Percentiles rank a stretch among this genome's conserved stretches.
Conservation (phyloP, 192 early-diverging fungal genomes). For the Entophlyctis luteolus region DNA sequence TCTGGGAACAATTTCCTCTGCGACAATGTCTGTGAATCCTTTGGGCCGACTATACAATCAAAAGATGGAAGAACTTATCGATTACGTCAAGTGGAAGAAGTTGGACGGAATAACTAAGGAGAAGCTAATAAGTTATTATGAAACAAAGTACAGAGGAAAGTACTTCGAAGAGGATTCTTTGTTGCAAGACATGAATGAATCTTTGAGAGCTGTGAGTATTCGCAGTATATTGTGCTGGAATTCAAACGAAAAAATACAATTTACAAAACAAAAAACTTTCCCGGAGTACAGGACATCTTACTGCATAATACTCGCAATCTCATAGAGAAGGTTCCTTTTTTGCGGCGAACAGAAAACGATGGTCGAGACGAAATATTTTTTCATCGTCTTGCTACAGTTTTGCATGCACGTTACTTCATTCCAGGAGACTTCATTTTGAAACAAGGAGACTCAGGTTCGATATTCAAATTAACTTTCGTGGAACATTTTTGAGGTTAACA, state of each 20-base stretch:
- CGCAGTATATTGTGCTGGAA: not conserved
- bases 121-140: slow-evolving; percentile 8
- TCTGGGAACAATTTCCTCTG: slow-evolving; percentile 5
- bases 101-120: slow-evolving; percentile 1
- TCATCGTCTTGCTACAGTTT: slow-evolving; percentile 32
- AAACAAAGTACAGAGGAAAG: slow-evolving; percentile 11
- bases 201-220: not conserved
- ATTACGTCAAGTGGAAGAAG: slow-evolving; percentile 18
- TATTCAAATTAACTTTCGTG: too few relatives aligned
- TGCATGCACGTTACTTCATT: slow-evolving; percentile 25
- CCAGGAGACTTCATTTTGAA: slow-evolving; percentile 16
- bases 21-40: slow-evolving; percentile 10
- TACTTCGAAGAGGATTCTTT: slow-evolving; percentile 10
- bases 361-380: slow-evolving; percentile 46
- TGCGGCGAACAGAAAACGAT: slow-evolving; percentile 36
- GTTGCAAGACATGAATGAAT: slow-evolving; percentile 5
- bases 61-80: slow-evolving; percentile 9
- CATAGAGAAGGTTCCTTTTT: slow-evolving; percentile 43
- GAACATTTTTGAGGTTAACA: too few relatives aligned
- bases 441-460: slow-evolving; percentile 20
- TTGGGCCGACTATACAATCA: slow-evolving; percentile 11
- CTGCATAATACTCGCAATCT: slow-evolving; percentile 41
- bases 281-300: slow-evolving; percentile 32
- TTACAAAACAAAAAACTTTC: too few relatives aligned
- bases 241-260: not conserved